Percentiles rank a stretch among this genome's conserved stretches.
These are phyloP conservation scores for Colletotrichum tropicicola DNA, from an alignment of 2,329 filamentous ascomycete species.

Conservation along the genomic window DNA sequence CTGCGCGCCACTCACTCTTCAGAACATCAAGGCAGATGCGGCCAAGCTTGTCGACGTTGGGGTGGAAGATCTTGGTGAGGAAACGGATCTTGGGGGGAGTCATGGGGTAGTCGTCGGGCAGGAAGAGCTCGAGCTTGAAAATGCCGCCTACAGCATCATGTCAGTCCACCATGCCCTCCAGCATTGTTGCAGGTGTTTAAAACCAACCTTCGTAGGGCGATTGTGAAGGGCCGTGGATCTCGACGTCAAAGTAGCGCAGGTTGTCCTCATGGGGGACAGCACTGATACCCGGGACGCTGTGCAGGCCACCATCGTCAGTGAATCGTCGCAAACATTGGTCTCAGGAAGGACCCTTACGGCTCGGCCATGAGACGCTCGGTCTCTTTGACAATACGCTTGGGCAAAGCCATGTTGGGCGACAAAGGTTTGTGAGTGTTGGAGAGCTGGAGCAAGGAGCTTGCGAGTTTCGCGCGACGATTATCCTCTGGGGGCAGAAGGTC, in stretches of 20 bases:
- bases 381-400: conserved; percentile 98
- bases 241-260: conserved; percentile 97
- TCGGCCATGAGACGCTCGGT: conserved; percentile 97
- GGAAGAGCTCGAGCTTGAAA: conserved; percentile 96
- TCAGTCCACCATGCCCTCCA: not conserved
- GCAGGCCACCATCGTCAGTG: not conserved
- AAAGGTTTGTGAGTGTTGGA: not conserved
- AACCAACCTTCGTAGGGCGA: conserved; percentile 91
- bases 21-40: conserved; percentile 97
- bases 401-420: conserved; percentile 70
- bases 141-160: conserved; percentile 67
- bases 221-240: conserved; percentile 89
- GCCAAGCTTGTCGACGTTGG: conserved; percentile 97
- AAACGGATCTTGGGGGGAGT: conserved; percentile 98
- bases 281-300: conserved; percentile 93
- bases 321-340: not conserved
- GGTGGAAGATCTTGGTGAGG: conserved; percentile 98
- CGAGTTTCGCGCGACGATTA: not conserved
- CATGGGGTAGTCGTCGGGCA: conserved; percentile 99
- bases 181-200: not conserved
- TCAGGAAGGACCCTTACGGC: conserved; percentile 71
- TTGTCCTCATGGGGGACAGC: conserved; percentile 97
- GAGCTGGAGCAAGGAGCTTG: not conserved
- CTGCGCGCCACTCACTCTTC: conserved; percentile 75
- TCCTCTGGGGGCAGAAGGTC: not conserved